Percentiles rank a stretch among this genome's conserved stretches.
These are phyloP conservation scores for Hortiboletus flavorubellus DNA, from an alignment of 768 basidiomycete species.

Conservation along the genomic window DNA sequence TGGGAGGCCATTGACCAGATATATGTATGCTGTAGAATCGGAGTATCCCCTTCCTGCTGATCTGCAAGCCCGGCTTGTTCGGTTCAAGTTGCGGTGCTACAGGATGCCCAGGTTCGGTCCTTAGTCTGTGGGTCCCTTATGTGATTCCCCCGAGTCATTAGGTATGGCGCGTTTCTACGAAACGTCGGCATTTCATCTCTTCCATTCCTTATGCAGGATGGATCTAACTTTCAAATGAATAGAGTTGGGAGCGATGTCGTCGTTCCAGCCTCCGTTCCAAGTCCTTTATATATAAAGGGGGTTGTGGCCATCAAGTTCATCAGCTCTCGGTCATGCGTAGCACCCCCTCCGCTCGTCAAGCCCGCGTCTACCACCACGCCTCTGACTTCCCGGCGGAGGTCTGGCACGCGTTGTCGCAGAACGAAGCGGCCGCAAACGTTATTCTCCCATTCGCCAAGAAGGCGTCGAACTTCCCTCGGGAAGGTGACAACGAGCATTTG, in stretches of 20 bases:
- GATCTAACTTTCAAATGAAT: conserved; percentile 9
- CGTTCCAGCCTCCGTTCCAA: neutral
- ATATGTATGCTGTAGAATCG: neutral
- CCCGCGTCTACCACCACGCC: conserved; percentile 2
- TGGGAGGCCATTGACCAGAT: neutral
- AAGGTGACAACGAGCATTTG: conserved; percentile 2
- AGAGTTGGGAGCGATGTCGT: neutral
- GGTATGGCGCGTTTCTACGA: neutral
- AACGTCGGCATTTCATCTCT: neutral
- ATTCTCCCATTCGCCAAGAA: conserved; percentile 39
- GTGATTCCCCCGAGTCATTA: neutral
- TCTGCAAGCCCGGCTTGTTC: neutral
- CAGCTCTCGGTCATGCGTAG: conserved; percentile 13
- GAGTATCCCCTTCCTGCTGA: neutral
- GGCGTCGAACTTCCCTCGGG: conserved; percentile 9
- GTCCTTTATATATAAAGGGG: conserved; percentile 10
- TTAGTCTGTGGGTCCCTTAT: conserved; percentile 5
- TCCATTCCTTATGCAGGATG: conserved; percentile 17
- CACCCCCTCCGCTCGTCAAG: neutral
- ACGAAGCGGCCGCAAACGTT: conserved; percentile 38
- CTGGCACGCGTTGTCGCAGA: conserved; percentile 26
- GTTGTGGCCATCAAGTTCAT: conserved; percentile 1
- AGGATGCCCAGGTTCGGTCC: neutral
- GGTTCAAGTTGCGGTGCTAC: neutral
- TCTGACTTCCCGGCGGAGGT: conserved; percentile 22